Evolutionary conservation across 2,329 filamentous ascomycete genomes (phyloP).

Genomic region (Sporothrix pallida): DNA sequence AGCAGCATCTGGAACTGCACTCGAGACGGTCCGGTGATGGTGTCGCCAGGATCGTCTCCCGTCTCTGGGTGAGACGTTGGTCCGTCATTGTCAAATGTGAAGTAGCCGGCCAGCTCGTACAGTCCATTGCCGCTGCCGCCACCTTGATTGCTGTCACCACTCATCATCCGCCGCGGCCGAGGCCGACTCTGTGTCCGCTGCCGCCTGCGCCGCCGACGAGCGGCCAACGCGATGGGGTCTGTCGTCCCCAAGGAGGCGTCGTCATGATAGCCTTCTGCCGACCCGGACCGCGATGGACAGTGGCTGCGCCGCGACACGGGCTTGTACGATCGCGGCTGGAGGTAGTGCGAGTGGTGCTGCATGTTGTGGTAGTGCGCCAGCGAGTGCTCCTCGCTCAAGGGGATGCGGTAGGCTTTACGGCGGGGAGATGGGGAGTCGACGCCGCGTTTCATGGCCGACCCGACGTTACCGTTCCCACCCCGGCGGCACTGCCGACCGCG

Average conservation of each 20-base stretch:
- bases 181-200: slow-evolving; percentile 33
- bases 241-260: neutral
- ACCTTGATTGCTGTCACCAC: neutral
- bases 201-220: slow-evolving; percentile 20
- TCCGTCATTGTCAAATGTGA: neutral
- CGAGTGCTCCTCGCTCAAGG: slow-evolving; percentile 24
- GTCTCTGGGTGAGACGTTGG: neutral
- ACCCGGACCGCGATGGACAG: slow-evolving; percentile 29
- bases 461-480: neutral
- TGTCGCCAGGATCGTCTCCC: neutral
- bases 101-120: slow-evolving; percentile 11
- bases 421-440: slow-evolving; percentile 30
- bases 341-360: neutral
- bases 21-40: neutral
- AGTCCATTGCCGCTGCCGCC: neutral
- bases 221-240: slow-evolving; percentile 1
- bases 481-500: neutral
- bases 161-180: slow-evolving; percentile 2
- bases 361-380: neutral
- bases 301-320: neutral
- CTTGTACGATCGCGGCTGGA: neutral
- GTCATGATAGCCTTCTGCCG: slow-evolving; percentile 7
- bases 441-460: neutral
- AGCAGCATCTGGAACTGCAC: slow-evolving; percentile 24
- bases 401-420: slow-evolving; percentile 17